Evolutionary conservation across 208 protist genomes (phyloP), one percentile per base, ranked within the genome.

Genomic region (Crithidia brevicula): DNA sequence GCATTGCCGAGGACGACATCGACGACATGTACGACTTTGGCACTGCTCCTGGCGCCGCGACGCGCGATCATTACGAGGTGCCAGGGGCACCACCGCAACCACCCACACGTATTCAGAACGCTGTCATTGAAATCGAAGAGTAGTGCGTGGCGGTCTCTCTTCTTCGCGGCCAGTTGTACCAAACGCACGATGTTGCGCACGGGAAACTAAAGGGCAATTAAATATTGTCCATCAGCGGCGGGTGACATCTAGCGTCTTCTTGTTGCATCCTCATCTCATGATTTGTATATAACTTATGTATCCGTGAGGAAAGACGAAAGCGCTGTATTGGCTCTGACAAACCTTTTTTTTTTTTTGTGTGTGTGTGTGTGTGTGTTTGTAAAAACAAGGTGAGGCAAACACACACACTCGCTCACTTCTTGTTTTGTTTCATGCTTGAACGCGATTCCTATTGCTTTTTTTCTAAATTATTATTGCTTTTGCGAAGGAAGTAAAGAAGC

Each of bases 71-170:
- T 34, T 64, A 69, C 45, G 18, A 36, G 18, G 59, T 30, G n/a
- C 43, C 58, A 4, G 43, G 43, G 16, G 23, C 36, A 2, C 3
- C 58, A 16, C 68, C 40, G 36, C 20, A 15, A 9, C 36, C 20
- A 18, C 66, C 60, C 13, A n/a, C 46, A 16, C 61, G 61, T 22
- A 75, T 86, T 15, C 66, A 49, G 18, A 69, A 87, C 52, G 73
- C 87, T 22, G 74, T 93, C n/a, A 93, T 93, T 64, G 88, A 93
- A 79, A 79, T 98, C 16, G 82, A 91, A 51, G 85, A 91, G 38
- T 98, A n/a, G n/a, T n/a, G n/a, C n/a, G n/a, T n/a, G n/a, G n/a
- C n/a, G n/a, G n/a, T 53, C 40, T 45, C 0, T 53, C 46, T 51
- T 27, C 46, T 23, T 51, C 46, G n/a, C 46, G 15, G n/a, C n/a